Evolutionary conservation across 352 stramenopile genomes (phyloP).

Genomic region (Pythium volutum): DNA sequence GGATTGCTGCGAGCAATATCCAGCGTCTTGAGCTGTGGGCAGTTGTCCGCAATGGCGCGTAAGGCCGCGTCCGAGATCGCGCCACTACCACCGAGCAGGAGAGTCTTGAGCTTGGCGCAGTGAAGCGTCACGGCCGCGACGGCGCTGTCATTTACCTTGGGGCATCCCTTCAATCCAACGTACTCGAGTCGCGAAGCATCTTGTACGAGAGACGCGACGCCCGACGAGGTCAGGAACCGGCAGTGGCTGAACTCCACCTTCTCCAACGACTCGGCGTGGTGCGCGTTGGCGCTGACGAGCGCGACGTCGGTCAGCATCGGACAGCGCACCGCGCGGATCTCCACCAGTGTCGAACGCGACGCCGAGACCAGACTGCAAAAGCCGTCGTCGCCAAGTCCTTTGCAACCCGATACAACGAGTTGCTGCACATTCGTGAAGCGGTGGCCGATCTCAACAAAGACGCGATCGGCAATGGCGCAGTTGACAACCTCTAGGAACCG

Average conservation of each 20-base stretch:
- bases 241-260: slow-evolving; percentile 62
- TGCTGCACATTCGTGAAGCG: slow-evolving; percentile 36
- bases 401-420: slow-evolving; percentile 55
- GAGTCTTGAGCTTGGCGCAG: slow-evolving; percentile 34
- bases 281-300: slow-evolving; percentile 24
- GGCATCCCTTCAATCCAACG: slow-evolving; percentile 54
- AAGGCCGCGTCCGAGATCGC: slow-evolving; percentile 46
- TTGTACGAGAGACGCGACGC: slow-evolving; percentile 31
- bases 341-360: slow-evolving; percentile 33
- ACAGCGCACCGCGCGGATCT: slow-evolving; percentile 53
- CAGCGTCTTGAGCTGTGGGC: slow-evolving; percentile 33
- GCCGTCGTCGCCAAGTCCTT: slow-evolving; percentile 42
- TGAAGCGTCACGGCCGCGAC: slow-evolving; percentile 32
- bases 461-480: slow-evolving; percentile 36
- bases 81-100: slow-evolving; percentile 46
- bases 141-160: slow-evolving; percentile 43
- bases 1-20: slow-evolving; percentile 67
- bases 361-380: slow-evolving; percentile 37
- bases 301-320: slow-evolving; percentile 43
- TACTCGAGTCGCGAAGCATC: slow-evolving; percentile 30
- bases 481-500: slow-evolving; percentile 41
- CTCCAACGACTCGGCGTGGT: slow-evolving; percentile 36
- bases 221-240: slow-evolving; percentile 41
- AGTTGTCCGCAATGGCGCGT: slow-evolving; percentile 39
- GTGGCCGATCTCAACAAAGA: slow-evolving; percentile 32